Evolutionary conservation across 371 early-diverging fungal species (phyloP).

Genomic region (Modicella reniformis): DNA sequence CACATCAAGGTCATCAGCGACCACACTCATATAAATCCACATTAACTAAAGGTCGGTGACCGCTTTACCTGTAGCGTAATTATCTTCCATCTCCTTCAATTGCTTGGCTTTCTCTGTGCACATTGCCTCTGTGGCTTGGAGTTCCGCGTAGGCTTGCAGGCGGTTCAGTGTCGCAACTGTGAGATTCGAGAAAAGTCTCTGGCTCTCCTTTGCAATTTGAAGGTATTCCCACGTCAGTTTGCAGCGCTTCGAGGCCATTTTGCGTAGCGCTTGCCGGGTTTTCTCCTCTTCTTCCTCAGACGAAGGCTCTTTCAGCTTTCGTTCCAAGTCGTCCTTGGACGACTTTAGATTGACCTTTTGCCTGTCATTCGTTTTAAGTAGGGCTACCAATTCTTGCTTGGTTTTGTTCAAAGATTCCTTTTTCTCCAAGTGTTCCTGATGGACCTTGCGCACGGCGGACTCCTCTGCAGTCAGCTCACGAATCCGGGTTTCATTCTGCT

Average conservation of each 20-base stretch:
- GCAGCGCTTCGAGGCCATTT: conserved; percentile 37
- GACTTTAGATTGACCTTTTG: conserved; percentile 24
- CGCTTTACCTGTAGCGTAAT: conserved; percentile 34
- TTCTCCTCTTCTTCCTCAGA: conserved; percentile 44
- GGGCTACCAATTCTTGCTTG: conserved; percentile 7
- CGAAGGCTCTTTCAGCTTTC: conserved; percentile 30
- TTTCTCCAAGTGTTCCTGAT: conserved; percentile 13
- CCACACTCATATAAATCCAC: neutral
- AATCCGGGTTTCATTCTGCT: conserved; percentile 24
- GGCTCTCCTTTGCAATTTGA: conserved; percentile 31
- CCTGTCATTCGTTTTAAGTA: conserved; percentile 14
- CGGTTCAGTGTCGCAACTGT: conserved; percentile 36
- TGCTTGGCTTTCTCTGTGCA: conserved; percentile 28
- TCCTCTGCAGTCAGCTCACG: conserved; percentile 38
- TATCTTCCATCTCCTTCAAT: conserved; percentile 48
- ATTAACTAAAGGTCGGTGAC: neutral
- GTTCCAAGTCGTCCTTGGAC: conserved; percentile 15
- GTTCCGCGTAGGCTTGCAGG: conserved; percentile 40
- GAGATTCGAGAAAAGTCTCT: conserved; percentile 28
- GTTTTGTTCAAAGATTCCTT: conserved; percentile 8
- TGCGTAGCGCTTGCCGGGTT: conserved; percentile 31
- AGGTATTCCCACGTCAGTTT: conserved; percentile 44
- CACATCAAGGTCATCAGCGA: neutral
- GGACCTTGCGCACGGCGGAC: conserved; percentile 14
- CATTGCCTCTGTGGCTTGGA: conserved; percentile 33